phyloP scores from a whole-genome alignment of 169 alveolate species.

The Perkinsus olseni region DNA sequence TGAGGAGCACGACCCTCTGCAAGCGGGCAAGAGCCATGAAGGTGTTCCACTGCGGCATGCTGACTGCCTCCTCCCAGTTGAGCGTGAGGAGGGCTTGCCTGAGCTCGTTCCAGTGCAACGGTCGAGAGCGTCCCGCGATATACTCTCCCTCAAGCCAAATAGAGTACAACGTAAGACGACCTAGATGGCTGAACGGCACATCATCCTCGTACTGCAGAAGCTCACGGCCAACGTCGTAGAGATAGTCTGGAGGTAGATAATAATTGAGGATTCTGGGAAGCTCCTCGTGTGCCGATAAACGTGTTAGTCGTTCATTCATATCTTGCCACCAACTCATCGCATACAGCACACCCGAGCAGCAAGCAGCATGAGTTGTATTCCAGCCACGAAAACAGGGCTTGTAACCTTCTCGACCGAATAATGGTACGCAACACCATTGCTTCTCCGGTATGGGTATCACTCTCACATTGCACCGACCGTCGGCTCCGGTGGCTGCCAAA shows the following conservation, averaged over 20 bases:
- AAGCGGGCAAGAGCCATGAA: background rate
- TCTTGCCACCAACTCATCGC: background rate
- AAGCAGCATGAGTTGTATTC: background rate
- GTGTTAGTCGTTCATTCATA: background rate
- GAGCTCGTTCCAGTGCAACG: background rate
- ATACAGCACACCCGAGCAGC: background rate
- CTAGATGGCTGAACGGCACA: background rate
- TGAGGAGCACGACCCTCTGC: background rate
- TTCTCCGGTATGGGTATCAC: background rate
- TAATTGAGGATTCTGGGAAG: background rate
- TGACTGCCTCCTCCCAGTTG: background rate
- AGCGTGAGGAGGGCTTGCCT: background rate
- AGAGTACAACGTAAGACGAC: background rate
- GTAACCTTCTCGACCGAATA: background rate
- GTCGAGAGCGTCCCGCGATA: background rate
- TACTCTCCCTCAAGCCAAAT: background rate
- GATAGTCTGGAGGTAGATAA: background rate
- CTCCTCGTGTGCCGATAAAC: background rate
- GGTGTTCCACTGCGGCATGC: background rate
- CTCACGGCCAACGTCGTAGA: background rate
- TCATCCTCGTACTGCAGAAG: background rate
- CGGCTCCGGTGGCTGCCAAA: background rate
- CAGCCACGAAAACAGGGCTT: background rate
- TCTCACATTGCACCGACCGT: background rate
- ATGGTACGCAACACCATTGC: background rate